These are phyloP conservation scores for Cercospora sp. DNA, from an alignment of 2,329 filamentous ascomycete species.

Conservation along the genomic window DNA sequence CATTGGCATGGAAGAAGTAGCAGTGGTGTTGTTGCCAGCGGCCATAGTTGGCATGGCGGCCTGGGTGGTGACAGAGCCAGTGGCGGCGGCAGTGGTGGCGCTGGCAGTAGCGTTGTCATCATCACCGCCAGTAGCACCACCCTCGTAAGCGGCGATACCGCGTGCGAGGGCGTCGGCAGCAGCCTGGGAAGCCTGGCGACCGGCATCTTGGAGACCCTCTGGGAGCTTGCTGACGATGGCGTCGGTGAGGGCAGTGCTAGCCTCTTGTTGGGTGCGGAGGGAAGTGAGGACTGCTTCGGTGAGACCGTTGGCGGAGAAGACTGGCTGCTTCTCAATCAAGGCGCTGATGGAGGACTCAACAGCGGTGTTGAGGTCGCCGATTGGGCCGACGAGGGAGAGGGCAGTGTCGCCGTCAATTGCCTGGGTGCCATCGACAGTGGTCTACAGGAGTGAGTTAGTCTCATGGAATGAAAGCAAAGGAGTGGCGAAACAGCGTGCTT, in stretches of 20 bases:
- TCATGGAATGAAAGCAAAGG: background rate
- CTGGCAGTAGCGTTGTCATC: background rate
- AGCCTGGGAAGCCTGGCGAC: slow-evolving; percentile 13
- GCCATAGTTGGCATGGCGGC: background rate
- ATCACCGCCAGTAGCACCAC: background rate
- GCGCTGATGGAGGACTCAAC: slow-evolving; percentile 17
- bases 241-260: slow-evolving; percentile 2
- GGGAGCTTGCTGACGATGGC: slow-evolving; percentile 18
- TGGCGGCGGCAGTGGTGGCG: slow-evolving; percentile 2
- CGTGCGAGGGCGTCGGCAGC: slow-evolving; percentile 13
- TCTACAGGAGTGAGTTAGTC: background rate
- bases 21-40: background rate
- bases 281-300: slow-evolving; percentile 8
- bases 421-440: slow-evolving; percentile 10
- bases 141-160: slow-evolving; percentile 16
- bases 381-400: slow-evolving; percentile 13
- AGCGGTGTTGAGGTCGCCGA: slow-evolving; percentile 12
- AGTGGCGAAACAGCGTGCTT: background rate
- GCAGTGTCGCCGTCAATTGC: slow-evolving; percentile 11
- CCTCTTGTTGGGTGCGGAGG: slow-evolving; percentile 7
- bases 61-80: slow-evolving; percentile 7
- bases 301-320: slow-evolving; percentile 12
- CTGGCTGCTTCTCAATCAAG: slow-evolving; percentile 13
- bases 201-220: slow-evolving; percentile 17
- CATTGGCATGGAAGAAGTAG: slow-evolving; percentile 14